Conservation (phyloP, 805 yeast genomes). For the Jamesozyma hellenica region DNA sequence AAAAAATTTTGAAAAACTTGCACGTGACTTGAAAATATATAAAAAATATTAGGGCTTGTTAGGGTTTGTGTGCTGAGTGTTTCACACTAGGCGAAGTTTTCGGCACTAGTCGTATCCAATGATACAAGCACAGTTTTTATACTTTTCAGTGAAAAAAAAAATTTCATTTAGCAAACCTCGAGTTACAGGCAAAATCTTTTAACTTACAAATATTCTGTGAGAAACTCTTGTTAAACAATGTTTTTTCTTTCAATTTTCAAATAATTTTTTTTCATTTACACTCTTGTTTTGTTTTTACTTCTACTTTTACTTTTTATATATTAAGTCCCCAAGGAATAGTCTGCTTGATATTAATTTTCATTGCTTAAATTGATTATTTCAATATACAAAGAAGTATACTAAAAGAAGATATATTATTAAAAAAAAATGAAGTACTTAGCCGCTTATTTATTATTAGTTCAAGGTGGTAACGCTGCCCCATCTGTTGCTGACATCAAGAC, state of each 20-base stretch:
- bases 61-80: neutral
- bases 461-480: constrained; percentile 81
- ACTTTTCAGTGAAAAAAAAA: neutral
- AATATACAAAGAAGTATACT: constrained; percentile 10
- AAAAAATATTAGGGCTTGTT: neutral
- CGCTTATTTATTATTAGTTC: constrained; percentile 81
- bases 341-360: constrained; percentile 29
- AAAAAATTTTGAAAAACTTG: too few relatives aligned
- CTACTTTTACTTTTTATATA: neutral
- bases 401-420: constrained; percentile 12
- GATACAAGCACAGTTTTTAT: constrained; percentile 12
- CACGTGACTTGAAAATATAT: neutral
- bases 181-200: too few relatives aligned
- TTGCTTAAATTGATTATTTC: constrained; percentile 32
- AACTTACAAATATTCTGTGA: too few relatives aligned
- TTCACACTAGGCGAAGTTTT: constrained; percentile 7
- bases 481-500: constrained; percentile 66
- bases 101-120: constrained; percentile 10
- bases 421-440: constrained; percentile 72
- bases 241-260: too few relatives aligned
- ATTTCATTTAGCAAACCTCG: constrained; percentile 1
- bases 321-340: constrained; percentile 28
- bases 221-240: too few relatives aligned
- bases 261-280: neutral
- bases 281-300: constrained; percentile 3